Evolutionary conservation across 306 rosid genomes (phyloP).

Genomic region (cucumber (Cucumis sativus)): Cucumber_9930_V3 NC_026655.2:32069001-32069500

Average conservation of each 20-base stretch:
- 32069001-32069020: constrained; percentile 97
- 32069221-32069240: constrained; percentile 21
- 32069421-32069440: constrained; percentile 93
- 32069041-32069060: constrained; percentile 69
- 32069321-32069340: constrained; percentile 80
- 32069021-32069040: constrained; percentile 69
- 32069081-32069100: constrained; percentile 85
- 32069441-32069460: constrained; percentile 64
- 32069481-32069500: background rate
- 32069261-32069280: constrained; percentile 65
- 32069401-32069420: constrained; percentile 92
- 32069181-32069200: constrained; percentile 8
- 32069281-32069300: constrained; percentile 59
- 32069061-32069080: constrained; percentile 81
- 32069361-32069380: constrained; percentile 67
- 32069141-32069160: constrained; percentile 73
- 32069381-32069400: constrained; percentile 84
- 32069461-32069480: constrained; percentile 11
- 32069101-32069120: constrained; percentile 66
- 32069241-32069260: constrained; percentile 87
- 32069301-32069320: constrained; percentile 73
- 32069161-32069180: constrained; percentile 1
- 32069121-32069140: constrained; percentile 87
- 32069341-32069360: constrained; percentile 83
- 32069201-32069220: constrained; percentile 11